A percentile compares a stretch with the other conserved stretches of the same genome.
Conservation (phyloP, 1,139 yeast species). For the Geotrichum australiense region DNA sequence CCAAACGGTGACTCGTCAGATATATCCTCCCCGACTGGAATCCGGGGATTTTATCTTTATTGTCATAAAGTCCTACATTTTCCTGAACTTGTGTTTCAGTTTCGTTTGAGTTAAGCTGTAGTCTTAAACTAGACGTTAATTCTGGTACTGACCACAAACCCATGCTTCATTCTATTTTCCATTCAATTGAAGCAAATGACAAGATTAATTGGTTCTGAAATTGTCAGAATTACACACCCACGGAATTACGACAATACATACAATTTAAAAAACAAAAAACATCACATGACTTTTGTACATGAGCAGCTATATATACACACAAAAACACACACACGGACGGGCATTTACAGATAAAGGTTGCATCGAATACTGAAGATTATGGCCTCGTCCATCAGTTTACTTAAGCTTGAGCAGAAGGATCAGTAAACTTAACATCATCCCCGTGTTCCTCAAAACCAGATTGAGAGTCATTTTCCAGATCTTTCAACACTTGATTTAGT, state of each 20-base stretch:
- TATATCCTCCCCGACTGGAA: slow-evolving; percentile 75
- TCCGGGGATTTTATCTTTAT: slow-evolving; percentile 52
- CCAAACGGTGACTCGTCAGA: slow-evolving; percentile 63
- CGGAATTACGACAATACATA: not conserved
- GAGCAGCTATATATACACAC: slow-evolving; percentile 3
- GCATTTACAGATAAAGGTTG: not conserved
- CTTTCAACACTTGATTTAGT: slow-evolving; percentile 5
- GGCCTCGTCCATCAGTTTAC: no score
- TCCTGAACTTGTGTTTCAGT: slow-evolving; percentile 36
- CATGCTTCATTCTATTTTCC: slow-evolving; percentile 7
- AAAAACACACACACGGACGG: not conserved
- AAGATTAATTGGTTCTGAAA: not conserved
- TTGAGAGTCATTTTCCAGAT: slow-evolving; percentile 7
- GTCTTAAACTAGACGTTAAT: slow-evolving; percentile 43
- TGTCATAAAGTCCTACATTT: slow-evolving; percentile 37
- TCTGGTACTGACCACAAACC: slow-evolving; percentile 40
- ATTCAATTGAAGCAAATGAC: not conserved
- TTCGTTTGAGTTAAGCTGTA: slow-evolving; percentile 41
- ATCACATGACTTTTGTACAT: slow-evolving; percentile 11
- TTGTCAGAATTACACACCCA: no score
- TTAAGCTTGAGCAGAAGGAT: no score
- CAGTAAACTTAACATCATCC: not conserved
- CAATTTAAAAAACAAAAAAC: not conserved
- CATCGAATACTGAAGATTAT: no score
- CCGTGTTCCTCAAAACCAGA: no score